phyloP scores from a whole-genome alignment of 2,329 filamentous ascomycete species.

The Apiospora malaysiana region DNA sequence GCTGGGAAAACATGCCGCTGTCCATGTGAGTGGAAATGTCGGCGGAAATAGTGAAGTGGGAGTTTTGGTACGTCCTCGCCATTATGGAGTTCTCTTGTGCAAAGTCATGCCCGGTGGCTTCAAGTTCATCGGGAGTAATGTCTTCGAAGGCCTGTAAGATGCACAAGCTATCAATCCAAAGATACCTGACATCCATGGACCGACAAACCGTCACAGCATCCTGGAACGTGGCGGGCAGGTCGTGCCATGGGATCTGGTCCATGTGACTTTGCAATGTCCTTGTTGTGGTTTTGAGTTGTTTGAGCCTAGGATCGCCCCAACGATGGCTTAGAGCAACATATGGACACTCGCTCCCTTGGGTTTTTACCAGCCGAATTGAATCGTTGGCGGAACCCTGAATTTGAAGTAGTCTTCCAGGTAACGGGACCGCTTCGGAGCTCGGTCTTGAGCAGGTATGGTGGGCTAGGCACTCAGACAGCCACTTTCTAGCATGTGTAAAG shows the following conservation, averaged over 20 bases:
- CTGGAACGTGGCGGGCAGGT: constrained; percentile 23
- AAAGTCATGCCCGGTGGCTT: background rate
- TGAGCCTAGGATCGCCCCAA: constrained; percentile 19
- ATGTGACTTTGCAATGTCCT: constrained; percentile 8
- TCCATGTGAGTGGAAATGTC: constrained; percentile 9
- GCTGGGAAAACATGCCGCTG: background rate
- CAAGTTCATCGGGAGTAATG: constrained; percentile 20
- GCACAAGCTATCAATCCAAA: constrained; percentile 26
- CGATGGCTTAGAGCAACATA: constrained; percentile 22
- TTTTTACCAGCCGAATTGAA: too few relatives aligned
- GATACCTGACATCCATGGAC: constrained; percentile 20
- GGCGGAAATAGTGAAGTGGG: constrained; percentile 23
- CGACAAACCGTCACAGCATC: constrained; percentile 21
- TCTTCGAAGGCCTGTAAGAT: constrained; percentile 24
- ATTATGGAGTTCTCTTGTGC: constrained; percentile 11
- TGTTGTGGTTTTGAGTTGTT: background rate
- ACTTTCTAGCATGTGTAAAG: too few relatives aligned
- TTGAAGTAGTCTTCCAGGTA: too few relatives aligned
- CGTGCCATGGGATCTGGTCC: background rate
- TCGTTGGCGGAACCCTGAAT: too few relatives aligned
- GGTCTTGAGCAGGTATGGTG: too few relatives aligned
- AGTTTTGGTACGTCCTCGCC: constrained; percentile 23
- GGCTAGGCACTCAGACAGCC: too few relatives aligned
- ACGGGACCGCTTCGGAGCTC: too few relatives aligned
- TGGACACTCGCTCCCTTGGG: too few relatives aligned